Conservation (phyloP, 768 basidiomycete genomes). For the Gymnopilus junonius region DNA sequence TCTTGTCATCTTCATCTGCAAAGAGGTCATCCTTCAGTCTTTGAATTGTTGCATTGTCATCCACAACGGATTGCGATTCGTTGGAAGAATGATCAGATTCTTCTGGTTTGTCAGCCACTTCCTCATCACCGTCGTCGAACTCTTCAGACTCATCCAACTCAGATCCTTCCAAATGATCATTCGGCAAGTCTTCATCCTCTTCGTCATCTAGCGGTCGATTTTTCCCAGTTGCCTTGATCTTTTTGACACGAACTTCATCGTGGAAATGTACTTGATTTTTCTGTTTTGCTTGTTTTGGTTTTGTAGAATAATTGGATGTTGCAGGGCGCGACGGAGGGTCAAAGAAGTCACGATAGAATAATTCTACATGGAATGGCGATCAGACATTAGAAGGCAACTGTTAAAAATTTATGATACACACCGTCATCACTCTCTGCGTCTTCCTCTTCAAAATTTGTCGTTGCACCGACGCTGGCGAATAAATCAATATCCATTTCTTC, state of each 20-base stretch:
- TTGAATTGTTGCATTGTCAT: constrained; percentile 56
- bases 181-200: constrained; percentile 34
- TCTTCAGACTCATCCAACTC: constrained; percentile 29
- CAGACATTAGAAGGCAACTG: background rate
- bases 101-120: constrained; percentile 32
- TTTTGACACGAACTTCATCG: constrained; percentile 81
- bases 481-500: constrained; percentile 65
- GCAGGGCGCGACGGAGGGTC: constrained; percentile 50
- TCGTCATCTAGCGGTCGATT: constrained; percentile 57
- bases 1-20: constrained; percentile 74
- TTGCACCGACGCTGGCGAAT: constrained; percentile 62
- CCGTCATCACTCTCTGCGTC: constrained; percentile 47
- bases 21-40: constrained; percentile 81
- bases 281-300: constrained; percentile 15
- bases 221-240: constrained; percentile 75
- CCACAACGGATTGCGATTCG: constrained; percentile 29
- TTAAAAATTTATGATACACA: constrained; percentile 30
- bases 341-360: constrained; percentile 82
- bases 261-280: constrained; percentile 73
- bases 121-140: constrained; percentile 23
- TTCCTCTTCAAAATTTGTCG: constrained; percentile 45
- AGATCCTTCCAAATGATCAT: constrained; percentile 15
- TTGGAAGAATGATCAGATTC: constrained; percentile 60
- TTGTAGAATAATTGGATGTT: constrained; percentile 18
- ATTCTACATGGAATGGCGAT: constrained; percentile 41